phyloP scores from a whole-genome alignment of 2,329 filamentous ascomycete species.

The Ophiostoma ips region DNA sequence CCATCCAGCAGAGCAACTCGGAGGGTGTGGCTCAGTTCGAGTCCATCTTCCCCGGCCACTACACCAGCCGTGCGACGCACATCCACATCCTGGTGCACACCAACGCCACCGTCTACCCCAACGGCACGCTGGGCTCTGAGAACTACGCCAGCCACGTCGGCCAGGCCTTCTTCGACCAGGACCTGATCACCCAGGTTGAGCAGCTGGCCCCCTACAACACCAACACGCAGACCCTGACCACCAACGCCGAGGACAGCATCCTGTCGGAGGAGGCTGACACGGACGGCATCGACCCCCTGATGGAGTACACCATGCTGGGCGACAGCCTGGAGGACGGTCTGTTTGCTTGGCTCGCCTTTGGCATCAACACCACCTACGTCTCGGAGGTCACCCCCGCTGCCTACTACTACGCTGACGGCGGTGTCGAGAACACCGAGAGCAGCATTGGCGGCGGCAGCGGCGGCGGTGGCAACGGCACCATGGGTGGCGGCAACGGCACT shows the following conservation, averaged over 20 bases:
- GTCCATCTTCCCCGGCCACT: slow-evolving; percentile 31
- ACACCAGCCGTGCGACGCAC: slow-evolving; percentile 26
- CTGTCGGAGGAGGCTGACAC: slow-evolving; percentile 29
- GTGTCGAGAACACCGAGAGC: slow-evolving; percentile 7
- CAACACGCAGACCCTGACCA: slow-evolving; percentile 28
- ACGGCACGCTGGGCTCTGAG: slow-evolving; percentile 34
- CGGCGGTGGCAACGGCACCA: not conserved
- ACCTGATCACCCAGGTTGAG: slow-evolving; percentile 35
- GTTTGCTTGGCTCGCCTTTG: slow-evolving; percentile 37
- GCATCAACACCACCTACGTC: slow-evolving; percentile 25
- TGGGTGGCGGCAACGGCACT: not conserved
- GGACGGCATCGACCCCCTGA: slow-evolving; percentile 28
- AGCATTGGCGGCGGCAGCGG: not conserved
- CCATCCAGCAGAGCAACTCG: slow-evolving; percentile 27
- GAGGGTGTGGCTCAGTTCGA: slow-evolving; percentile 29
- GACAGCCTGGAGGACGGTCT: slow-evolving; percentile 34
- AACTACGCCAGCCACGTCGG: slow-evolving; percentile 41
- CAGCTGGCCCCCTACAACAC: slow-evolving; percentile 29
- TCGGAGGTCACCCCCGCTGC: slow-evolving; percentile 6
- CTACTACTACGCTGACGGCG: slow-evolving; percentile 8
- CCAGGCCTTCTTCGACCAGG: slow-evolving; percentile 47
- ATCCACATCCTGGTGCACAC: slow-evolving; percentile 22
- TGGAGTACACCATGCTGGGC: slow-evolving; percentile 43
- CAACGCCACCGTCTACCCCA: slow-evolving; percentile 25
- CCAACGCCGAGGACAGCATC: slow-evolving; percentile 28